Evolutionary conservation across 1,284 basidiomycete species (phyloP).

Genomic region (Sporisorium iseilematis-ciliati): DNA sequence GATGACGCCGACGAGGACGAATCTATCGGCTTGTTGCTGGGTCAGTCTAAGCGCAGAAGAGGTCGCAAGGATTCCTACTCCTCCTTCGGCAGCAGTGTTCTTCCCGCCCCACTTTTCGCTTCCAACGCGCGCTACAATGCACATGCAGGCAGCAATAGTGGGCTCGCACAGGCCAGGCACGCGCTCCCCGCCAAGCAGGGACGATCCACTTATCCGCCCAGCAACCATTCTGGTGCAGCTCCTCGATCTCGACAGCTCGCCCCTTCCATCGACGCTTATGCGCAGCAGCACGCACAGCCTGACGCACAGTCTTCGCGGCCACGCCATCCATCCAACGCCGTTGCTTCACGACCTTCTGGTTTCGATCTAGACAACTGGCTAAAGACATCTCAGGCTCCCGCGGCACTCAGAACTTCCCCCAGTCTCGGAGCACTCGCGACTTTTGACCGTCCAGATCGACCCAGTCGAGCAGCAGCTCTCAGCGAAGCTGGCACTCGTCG

Average conservation of each 20-base stretch:
- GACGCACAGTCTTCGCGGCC: constrained; percentile 19
- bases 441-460: constrained; percentile 18
- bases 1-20: constrained; percentile 44
- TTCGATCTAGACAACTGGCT: constrained; percentile 48
- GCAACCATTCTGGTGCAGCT: constrained; percentile 44
- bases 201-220: constrained; percentile 35
- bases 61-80: constrained; percentile 49
- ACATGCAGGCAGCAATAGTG: constrained; percentile 17
- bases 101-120: constrained; percentile 33
- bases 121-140: constrained; percentile 25
- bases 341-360: constrained; percentile 36
- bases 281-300: constrained; percentile 11
- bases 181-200: constrained; percentile 18
- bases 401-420: constrained; percentile 28
- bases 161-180: constrained; percentile 9
- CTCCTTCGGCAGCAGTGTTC: constrained; percentile 51
- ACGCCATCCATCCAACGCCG: constrained; percentile 15
- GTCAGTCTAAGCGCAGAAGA: constrained; percentile 36
- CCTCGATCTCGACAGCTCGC: constrained; percentile 30
- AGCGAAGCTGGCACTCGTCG: constrained; percentile 49
- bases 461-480: constrained; percentile 24
- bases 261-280: constrained; percentile 14
- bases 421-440: constrained; percentile 42
- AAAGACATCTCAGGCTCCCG: constrained; percentile 20
- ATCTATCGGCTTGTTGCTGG: constrained; percentile 35